Evolutionary conservation across 23 red algal genomes (phyloP).

Genomic region (Gracilaria gracilis): DNA sequence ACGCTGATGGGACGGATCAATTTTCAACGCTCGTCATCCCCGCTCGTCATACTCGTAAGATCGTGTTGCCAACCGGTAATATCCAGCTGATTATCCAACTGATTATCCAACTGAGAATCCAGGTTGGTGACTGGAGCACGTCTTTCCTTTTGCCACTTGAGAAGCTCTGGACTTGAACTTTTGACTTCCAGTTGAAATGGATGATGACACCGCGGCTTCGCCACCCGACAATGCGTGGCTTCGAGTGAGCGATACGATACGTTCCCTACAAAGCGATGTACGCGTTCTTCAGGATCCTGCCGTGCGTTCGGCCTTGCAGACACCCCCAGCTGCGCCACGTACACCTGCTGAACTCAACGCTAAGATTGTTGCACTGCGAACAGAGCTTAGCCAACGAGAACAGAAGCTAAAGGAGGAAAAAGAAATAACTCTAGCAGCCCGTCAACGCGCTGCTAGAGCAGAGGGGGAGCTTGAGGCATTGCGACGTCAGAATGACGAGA

Average conservation of each 20-base stretch:
- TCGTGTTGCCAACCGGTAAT: too few relatives aligned
- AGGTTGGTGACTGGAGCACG: not conserved
- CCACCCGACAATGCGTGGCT: constrained; percentile 14
- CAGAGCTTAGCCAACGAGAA: constrained; percentile 15
- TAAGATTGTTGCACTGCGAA: constrained; percentile 49
- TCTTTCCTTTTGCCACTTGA: too few relatives aligned
- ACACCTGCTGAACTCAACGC: constrained; percentile 45
- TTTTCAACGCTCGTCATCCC: too few relatives aligned
- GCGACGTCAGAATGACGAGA: not conserved
- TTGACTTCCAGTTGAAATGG: not conserved
- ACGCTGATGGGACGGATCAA: not conserved
- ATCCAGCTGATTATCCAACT: too few relatives aligned
- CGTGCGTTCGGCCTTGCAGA: constrained; percentile 22
- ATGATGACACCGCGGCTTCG: not conserved
- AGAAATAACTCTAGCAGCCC: constrained; percentile 13
- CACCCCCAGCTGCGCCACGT: not conserved
- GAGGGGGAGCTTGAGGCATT: constrained; percentile 43
- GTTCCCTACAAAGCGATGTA: constrained; percentile 11
- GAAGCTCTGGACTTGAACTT: too few relatives aligned
- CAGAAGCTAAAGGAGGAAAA: constrained; percentile 22
- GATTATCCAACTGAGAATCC: not conserved
- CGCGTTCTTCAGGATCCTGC: constrained; percentile 40
- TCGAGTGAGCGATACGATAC: not conserved
- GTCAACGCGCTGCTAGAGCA: constrained; percentile 62
- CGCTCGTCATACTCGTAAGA: too few relatives aligned